Conservation (phyloP, 139 green algal genomes). For the Coccomyxa sp. region DNA sequence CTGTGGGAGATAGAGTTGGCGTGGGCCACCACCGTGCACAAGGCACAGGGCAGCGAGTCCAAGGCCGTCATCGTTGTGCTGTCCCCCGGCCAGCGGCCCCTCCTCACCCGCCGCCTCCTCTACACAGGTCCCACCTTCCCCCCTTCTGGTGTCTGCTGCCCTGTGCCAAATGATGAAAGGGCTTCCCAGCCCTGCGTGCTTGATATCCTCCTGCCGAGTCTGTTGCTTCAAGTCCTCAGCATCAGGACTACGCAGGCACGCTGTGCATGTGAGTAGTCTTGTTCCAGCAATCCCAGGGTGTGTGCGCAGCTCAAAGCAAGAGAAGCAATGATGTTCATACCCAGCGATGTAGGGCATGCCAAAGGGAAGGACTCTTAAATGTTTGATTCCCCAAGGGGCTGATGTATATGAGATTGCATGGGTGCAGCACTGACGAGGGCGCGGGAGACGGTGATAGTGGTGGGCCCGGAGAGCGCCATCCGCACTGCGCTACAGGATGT, state of each 20-base stretch:
- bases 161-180: background rate
- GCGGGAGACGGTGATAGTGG: conserved; percentile 45
- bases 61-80: conserved; percentile 66
- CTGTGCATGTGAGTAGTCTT: background rate
- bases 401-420: background rate
- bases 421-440: conserved; percentile 47
- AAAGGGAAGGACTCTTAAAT: background rate
- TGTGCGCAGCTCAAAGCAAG: background rate
- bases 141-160: background rate
- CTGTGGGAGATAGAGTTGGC: conserved; percentile 51
- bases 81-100: conserved; percentile 23
- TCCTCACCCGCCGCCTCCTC: conserved; percentile 65
- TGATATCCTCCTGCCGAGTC: background rate
- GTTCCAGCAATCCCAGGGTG: background rate
- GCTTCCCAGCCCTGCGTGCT: background rate
- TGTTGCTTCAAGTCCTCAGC: background rate
- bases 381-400: too few species aligned
- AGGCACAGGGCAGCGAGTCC: conserved; percentile 84
- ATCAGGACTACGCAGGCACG: background rate
- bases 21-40: conserved; percentile 84
- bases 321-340: background rate
- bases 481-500: conserved; percentile 18
- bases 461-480: conserved; percentile 27
- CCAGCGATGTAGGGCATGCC: background rate
- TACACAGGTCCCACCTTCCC: conserved; percentile 58